Base-by-base conservation (phyloP, 2,329 filamentous ascomycete genomes). In the Fusarium sublunatum region DNA sequence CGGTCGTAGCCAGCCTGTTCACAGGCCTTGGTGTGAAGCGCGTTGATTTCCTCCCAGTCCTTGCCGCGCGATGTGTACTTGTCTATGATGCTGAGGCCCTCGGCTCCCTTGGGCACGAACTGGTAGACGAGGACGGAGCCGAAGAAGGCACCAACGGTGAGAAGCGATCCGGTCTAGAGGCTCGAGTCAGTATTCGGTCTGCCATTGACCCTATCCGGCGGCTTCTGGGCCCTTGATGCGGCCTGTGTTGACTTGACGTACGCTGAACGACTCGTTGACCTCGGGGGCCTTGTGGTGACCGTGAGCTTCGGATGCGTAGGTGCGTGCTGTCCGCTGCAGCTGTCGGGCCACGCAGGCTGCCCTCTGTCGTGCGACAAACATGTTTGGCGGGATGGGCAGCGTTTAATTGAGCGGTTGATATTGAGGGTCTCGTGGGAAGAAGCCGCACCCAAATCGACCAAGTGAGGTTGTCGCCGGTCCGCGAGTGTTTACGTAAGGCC, bases 1-100 rank as follows among this genome's bases (percentile, higher is more conserved):
- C 81, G 83, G 76, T 87, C 84, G 71, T 79, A 82, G 39, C 82
- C 82, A 40, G 85, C 85, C 77, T 86, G 83, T 72, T 87, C 81
- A 64, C 82, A 69, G 22, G 80, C 74, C 52, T 79, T 78, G 36
- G 82, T 83, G 74, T 83, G 83, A 50, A 85, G 72, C 26, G 78
- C 73, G 72, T 86, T 86, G 73, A 82, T 82, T 63, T 78, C 73
- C 73, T 82, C 81, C 81, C 81, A 85, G 58, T 80, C 74, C 70
- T 81, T 77, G 61, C 77, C 76, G 72, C 79, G 77, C 70, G 82
- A 81, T 44, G 76, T 73, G 72, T 81, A 79, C 71, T 78, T 78
- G 68, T 74, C 66, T 62, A 86, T 75, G 76, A 81, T 79, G 72
- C 75, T 76, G 58, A 76, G 75, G 53, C 86, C 39, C 75, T 85